Evolutionary conservation across 306 rosid genomes (phyloP).

Genomic region (Casuarina equisetifolia): DNA sequence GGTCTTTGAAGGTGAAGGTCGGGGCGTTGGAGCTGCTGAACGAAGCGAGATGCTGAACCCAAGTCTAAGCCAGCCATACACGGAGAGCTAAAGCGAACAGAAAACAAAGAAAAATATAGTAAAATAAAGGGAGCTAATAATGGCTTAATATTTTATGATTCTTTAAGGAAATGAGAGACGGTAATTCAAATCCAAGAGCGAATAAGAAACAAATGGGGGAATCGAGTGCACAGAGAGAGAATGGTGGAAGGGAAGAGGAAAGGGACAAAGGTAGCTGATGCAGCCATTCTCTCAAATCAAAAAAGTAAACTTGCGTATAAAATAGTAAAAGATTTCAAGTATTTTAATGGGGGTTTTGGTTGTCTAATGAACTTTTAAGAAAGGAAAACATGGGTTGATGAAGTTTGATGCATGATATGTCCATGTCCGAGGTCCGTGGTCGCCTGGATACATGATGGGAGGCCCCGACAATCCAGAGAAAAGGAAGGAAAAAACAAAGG

Average conservation of each 20-base stretch:
- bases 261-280: slow-evolving; percentile 22
- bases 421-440: background rate
- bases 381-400: background rate
- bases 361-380: slow-evolving; percentile 1
- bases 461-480: too few relatives aligned
- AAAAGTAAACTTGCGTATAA: slow-evolving; percentile 9
- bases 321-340: background rate
- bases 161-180: slow-evolving; percentile 22
- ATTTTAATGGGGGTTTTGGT: background rate
- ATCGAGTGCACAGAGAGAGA: slow-evolving; percentile 34
- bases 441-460: background rate
- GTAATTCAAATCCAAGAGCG: slow-evolving; percentile 39
- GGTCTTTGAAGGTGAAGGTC: slow-evolving; percentile 61
- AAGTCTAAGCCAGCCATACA: slow-evolving; percentile 97
- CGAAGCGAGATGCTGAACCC: slow-evolving; percentile 91
- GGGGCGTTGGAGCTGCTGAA: slow-evolving; percentile 69
- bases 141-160: slow-evolving; percentile 25
- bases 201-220: slow-evolving; percentile 34
- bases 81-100: slow-evolving; percentile 42
- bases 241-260: slow-evolving; percentile 21
- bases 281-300: slow-evolving; percentile 29
- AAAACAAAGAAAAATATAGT: slow-evolving; percentile 35
- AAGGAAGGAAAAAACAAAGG: background rate
- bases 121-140: slow-evolving; percentile 21
- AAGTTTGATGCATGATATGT: background rate